Evolutionary conservation across 2,329 filamentous ascomycete genomes (phyloP).

Genomic region (Paecilomyces fulvus): DNA sequence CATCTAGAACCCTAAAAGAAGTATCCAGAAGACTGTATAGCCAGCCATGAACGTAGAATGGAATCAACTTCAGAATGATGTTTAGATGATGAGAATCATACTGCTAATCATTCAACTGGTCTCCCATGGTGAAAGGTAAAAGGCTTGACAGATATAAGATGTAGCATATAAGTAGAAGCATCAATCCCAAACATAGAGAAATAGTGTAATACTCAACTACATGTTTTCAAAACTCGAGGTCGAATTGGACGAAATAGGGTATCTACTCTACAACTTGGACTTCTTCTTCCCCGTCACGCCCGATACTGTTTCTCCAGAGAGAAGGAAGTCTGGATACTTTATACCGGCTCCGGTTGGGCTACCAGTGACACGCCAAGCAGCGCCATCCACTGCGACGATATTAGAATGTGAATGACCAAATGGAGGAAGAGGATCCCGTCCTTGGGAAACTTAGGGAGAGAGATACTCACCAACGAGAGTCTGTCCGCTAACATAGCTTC

Average conservation of each 20-base stretch:
- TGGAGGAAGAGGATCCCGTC: not conserved
- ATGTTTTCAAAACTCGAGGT: too few relatives aligned
- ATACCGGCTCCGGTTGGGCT: not conserved
- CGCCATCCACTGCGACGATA: not conserved
- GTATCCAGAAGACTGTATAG: too few relatives aligned
- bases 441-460: not conserved
- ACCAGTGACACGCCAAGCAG: not conserved
- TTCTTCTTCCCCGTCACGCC: not conserved
- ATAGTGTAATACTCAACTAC: too few relatives aligned
- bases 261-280: not conserved
- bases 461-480: constrained; percentile 52
- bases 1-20: not conserved
- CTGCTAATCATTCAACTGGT: too few relatives aligned
- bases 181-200: too few relatives aligned
- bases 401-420: not conserved
- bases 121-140: not conserved
- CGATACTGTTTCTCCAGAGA: not conserved
- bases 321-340: not conserved
- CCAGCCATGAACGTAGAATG: too few relatives aligned
- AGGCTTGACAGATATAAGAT: not conserved
- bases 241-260: not conserved
- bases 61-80: too few relatives aligned
- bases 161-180: not conserved
- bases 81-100: too few relatives aligned
- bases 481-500: constrained; percentile 78